Conservation (phyloP, 345 rosid genomes). For the Melaleuca quinquenervia region DNA sequence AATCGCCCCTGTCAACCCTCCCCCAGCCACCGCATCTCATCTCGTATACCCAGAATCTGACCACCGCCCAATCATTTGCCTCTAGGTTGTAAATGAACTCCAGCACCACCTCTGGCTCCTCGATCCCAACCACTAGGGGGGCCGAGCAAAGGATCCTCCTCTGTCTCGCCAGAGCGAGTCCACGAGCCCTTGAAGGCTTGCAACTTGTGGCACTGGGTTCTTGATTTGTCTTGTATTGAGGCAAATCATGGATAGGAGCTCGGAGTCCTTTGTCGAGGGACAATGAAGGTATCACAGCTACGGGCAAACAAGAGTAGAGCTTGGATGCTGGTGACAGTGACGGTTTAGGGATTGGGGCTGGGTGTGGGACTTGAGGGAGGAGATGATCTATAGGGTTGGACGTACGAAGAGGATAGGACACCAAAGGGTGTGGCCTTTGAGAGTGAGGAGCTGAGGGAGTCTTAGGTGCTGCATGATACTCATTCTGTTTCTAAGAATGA, state of each 20-base stretch:
- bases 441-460: conserved; percentile 24
- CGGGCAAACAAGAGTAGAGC: conserved; percentile 20
- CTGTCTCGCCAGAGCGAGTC: conserved; percentile 30
- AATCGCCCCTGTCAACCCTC: conserved; percentile 22
- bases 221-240: conserved; percentile 2
- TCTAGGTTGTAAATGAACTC: conserved; percentile 24
- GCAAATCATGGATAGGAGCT: conserved; percentile 19
- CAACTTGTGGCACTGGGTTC: conserved; percentile 18
- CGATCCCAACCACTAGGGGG: conserved; percentile 30
- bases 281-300: no score
- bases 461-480: no score
- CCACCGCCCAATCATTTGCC: conserved; percentile 23
- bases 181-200: conserved; percentile 30
- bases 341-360: conserved; percentile 25
- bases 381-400: conserved; percentile 12
- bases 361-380: conserved; percentile 14
- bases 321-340: conserved; percentile 4
- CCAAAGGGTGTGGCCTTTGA: conserved; percentile 33
- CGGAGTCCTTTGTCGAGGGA: no score
- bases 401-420: conserved; percentile 37
- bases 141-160: conserved; percentile 36
- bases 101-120: conserved; percentile 43
- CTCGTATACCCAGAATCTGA: conserved; percentile 39
- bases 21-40: conserved; percentile 48
- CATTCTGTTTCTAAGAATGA: no score